Percentiles rank a stretch among this genome's conserved stretches.
These are phyloP conservation scores for Phallus indusiatus DNA, from an alignment of 768 basidiomycete genomes.

Conservation along the genomic window DNA sequence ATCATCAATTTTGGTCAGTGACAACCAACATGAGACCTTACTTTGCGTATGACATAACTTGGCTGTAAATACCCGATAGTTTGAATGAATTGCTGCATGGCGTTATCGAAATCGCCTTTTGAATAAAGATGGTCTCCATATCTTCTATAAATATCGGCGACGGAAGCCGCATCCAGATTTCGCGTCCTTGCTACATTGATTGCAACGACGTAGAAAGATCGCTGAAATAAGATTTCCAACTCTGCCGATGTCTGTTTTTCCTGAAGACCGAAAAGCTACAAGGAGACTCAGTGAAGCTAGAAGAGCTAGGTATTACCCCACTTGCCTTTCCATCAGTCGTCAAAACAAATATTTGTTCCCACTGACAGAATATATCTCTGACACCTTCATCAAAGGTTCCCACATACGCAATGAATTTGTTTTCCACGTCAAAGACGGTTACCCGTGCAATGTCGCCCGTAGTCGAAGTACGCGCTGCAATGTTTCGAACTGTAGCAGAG, in stretches of 20 bases:
- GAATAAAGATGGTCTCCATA: conserved; percentile 88
- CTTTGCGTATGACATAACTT: conserved; percentile 96
- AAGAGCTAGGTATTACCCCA: background rate
- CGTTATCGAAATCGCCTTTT: conserved; percentile 87
- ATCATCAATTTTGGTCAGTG: conserved; percentile 8
- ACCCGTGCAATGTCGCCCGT: conserved; percentile 66
- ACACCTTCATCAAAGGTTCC: conserved; percentile 79
- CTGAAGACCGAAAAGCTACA: conserved; percentile 55
- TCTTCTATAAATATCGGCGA: conserved; percentile 82
- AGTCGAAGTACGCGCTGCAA: conserved; percentile 39
- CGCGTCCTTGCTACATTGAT: conserved; percentile 77
- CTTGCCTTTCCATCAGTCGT: conserved; percentile 70
- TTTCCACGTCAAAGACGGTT: conserved; percentile 84
- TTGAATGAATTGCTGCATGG: conserved; percentile 86
- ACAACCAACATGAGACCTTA: conserved; percentile 21
- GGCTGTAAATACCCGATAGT: conserved; percentile 87
- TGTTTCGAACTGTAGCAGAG: conserved; percentile 69
- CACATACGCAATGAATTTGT: conserved; percentile 81
- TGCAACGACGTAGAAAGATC: conserved; percentile 70
- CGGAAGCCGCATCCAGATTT: conserved; percentile 55
- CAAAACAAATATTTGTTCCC: conserved; percentile 73
- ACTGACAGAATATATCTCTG: conserved; percentile 69
- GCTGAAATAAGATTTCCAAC: conserved; percentile 75
- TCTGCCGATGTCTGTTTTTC: conserved; percentile 82
- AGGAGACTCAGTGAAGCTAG: background rate